Percentiles rank a stretch among this genome's conserved stretches.
Conservation (phyloP, 331 rosid genomes). For the Malus hybrid region DNA sequence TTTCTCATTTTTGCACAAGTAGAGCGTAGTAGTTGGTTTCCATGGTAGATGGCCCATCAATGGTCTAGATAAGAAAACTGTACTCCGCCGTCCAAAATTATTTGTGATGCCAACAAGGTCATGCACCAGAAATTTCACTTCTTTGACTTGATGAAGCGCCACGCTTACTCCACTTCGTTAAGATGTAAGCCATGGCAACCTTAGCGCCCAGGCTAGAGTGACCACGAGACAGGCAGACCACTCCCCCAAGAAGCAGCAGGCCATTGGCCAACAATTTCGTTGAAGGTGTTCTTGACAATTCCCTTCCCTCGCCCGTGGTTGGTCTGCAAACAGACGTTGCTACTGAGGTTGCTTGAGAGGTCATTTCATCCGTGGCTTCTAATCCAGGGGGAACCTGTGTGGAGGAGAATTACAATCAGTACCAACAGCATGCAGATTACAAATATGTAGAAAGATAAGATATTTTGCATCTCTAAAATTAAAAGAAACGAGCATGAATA, state of each 20-base stretch:
- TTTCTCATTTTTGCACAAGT: not conserved
- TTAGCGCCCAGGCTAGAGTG: constrained; percentile 85
- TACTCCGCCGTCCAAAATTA: not conserved
- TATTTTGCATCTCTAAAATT: not conserved
- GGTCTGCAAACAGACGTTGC: constrained; percentile 10
- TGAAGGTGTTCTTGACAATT: constrained; percentile 38
- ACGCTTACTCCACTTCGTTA: constrained; percentile 54
- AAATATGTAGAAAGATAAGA: not conserved
- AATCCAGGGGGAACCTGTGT: constrained; percentile 55
- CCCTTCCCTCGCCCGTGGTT: constrained; percentile 16
- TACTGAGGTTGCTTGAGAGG: constrained; percentile 17
- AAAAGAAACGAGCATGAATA: not conserved
- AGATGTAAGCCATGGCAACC: constrained; percentile 68
- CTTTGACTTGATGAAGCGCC: constrained; percentile 30
- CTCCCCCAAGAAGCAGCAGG: constrained; percentile 72
- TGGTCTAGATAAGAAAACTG: not conserved
- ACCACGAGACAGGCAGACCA: constrained; percentile 60
- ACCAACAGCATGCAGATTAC: not conserved
- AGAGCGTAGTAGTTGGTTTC: not conserved
- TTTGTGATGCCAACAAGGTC: constrained; percentile 13
- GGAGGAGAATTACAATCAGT: constrained; percentile 14
- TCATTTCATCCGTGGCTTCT: constrained; percentile 22
- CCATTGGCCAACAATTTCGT: constrained; percentile 58
- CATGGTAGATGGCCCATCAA: not conserved
- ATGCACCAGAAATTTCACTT: constrained; percentile 12